Percentiles rank a stretch among this genome's conserved stretches.
Evolutionary conservation across 2,329 filamentous ascomycete genomes (phyloP).

Genomic region (Colletotrichum tofieldiae): DNA sequence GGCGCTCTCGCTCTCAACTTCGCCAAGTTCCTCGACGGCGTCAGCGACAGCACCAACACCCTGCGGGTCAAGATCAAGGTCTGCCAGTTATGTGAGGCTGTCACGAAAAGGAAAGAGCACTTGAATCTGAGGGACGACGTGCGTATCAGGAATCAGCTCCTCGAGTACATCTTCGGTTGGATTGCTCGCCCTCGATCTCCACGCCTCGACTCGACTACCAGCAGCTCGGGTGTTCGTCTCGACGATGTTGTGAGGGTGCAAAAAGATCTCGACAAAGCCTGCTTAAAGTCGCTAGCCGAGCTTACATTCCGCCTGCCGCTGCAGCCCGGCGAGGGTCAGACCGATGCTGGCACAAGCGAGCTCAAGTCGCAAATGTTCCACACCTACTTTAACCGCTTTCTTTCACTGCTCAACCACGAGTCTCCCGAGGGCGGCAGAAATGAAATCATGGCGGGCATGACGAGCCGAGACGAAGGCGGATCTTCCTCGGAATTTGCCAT

Average conservation of each 20-base stretch:
- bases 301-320: slow-evolving; percentile 77
- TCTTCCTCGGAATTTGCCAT: slow-evolving; percentile 76
- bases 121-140: slow-evolving; percentile 79
- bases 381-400: slow-evolving; percentile 79
- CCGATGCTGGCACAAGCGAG: slow-evolving; percentile 77
- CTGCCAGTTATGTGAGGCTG: slow-evolving; percentile 76
- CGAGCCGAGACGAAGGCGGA: slow-evolving; percentile 66
- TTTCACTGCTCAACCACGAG: slow-evolving; percentile 76
- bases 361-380: slow-evolving; percentile 81
- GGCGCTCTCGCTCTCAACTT: slow-evolving; percentile 76
- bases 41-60: slow-evolving; percentile 69
- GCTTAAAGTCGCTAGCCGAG: slow-evolving; percentile 75
- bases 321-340: slow-evolving; percentile 76
- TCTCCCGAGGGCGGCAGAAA: slow-evolving; percentile 59
- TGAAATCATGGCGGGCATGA: slow-evolving; percentile 53
- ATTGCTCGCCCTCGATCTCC: slow-evolving; percentile 74
- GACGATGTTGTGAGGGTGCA: slow-evolving; percentile 74
- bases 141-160: slow-evolving; percentile 76
- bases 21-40: slow-evolving; percentile 75
- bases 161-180: slow-evolving; percentile 80
- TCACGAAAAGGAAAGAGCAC: slow-evolving; percentile 77
- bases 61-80: slow-evolving; percentile 79
- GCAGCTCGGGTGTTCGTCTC: slow-evolving; percentile 57
- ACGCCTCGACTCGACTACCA: slow-evolving; percentile 57
- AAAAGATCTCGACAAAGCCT: slow-evolving; percentile 77